phyloP scores from a whole-genome alignment of 2,329 filamentous ascomycete genomes.

The Aspergillus arachidicola region DNA sequence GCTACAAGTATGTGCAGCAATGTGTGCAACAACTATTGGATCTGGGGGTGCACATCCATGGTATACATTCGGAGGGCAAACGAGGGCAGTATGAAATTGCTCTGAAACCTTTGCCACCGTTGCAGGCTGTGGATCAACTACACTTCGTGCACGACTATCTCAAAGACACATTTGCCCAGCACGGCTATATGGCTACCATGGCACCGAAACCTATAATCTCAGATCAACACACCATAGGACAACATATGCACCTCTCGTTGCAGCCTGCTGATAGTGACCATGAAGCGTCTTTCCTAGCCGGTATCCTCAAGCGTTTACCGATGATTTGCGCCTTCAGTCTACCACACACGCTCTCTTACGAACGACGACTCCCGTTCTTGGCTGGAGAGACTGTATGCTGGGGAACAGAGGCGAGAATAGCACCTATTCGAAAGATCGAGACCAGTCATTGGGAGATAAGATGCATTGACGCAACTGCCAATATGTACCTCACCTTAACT shows the following conservation, averaged over 20 bases:
- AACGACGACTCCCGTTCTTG: not conserved
- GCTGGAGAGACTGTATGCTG: conserved; percentile 16
- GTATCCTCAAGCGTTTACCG: not conserved
- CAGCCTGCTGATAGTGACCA: conserved; percentile 8
- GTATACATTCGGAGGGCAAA: conserved; percentile 18
- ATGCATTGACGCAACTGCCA: conserved; percentile 24
- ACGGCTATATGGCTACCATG: conserved; percentile 23
- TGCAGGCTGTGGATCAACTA: conserved; percentile 24
- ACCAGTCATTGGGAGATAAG: conserved; percentile 26
- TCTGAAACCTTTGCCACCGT: conserved; percentile 17
- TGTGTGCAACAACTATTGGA: not conserved
- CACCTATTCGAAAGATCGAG: conserved; percentile 23
- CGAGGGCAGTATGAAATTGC: conserved; percentile 22
- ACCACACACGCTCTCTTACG: not conserved
- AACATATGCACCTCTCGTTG: conserved; percentile 24
- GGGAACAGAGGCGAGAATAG: conserved; percentile 21
- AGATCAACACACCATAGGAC: conserved; percentile 9
- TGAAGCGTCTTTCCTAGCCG: not conserved
- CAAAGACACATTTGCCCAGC: conserved; percentile 17
- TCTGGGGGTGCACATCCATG: conserved; percentile 13
- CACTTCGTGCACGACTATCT: conserved; percentile 17
- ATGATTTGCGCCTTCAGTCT: not conserved
- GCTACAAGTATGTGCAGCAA: conserved; percentile 10
- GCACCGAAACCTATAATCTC: conserved; percentile 15
- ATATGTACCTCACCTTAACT: conserved; percentile 27